Conservation (phyloP, 1,284 basidiomycete species). For the Crepidotus sp. region DNA sequence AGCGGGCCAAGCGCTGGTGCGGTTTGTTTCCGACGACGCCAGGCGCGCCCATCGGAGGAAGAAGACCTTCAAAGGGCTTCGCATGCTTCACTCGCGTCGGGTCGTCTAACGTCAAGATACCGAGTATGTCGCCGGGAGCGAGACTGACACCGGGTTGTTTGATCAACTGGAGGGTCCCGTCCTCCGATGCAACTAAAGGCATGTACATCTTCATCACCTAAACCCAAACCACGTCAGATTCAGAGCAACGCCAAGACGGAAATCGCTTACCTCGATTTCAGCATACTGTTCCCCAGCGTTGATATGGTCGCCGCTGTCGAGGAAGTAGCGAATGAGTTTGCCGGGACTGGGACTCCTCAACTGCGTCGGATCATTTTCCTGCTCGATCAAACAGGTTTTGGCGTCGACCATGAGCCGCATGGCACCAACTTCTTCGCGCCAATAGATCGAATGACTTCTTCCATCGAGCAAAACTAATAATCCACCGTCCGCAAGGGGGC, state of each 20-base stretch:
- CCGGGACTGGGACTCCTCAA: constrained; percentile 94
- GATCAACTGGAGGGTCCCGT: constrained; percentile 93
- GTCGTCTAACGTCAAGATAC: constrained; percentile 95
- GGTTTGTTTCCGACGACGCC: constrained; percentile 86
- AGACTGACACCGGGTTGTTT: constrained; percentile 97
- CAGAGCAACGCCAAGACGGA: background rate
- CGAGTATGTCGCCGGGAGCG: constrained; percentile 96
- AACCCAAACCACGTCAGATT: constrained; percentile 16
- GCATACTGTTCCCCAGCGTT: constrained; percentile 95
- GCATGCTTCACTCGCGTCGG: constrained; percentile 96
- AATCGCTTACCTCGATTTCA: constrained; percentile 78
- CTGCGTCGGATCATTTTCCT: constrained; percentile 99
- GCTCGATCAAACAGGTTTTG: constrained; percentile 97
- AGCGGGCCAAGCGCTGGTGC: constrained; percentile 78
- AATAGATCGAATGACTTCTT: constrained; percentile 96
- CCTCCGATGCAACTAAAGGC: constrained; percentile 93
- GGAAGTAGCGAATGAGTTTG: constrained; percentile 90
- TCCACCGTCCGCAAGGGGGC: constrained; percentile 92
- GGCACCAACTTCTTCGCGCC: constrained; percentile 96
- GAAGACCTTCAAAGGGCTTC: constrained; percentile 93
- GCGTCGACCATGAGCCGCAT: constrained; percentile 90
- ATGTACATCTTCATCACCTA: constrained; percentile 99
- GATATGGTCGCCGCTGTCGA: constrained; percentile 96
- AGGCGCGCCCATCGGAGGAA: constrained; percentile 81
- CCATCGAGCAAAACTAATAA: constrained; percentile 88